These are phyloP conservation scores for Yamadazyma laniorum DNA, from an alignment of 805 yeast genomes.

Conservation along the genomic window DNA sequence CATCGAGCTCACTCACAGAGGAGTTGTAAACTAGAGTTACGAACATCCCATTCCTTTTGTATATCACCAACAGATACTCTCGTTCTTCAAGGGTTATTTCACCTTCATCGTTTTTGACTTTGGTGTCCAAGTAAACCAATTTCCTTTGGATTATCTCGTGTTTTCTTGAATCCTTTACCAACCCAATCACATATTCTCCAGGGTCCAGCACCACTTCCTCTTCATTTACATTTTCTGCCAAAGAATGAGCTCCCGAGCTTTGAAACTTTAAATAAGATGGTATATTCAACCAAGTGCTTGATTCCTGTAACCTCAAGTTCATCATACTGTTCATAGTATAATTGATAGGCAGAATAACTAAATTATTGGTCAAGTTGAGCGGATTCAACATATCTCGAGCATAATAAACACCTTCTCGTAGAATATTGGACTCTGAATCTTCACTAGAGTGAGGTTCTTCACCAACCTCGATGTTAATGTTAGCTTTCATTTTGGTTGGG, in stretches of 20 bases:
- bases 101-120: background rate
- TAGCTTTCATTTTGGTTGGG: constrained; percentile 12
- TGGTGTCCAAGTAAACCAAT: constrained; percentile 24
- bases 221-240: constrained; percentile 2
- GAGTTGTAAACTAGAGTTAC: constrained; percentile 32
- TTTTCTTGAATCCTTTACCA: constrained; percentile 7
- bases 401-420: constrained; percentile 12
- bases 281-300: constrained; percentile 18
- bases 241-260: background rate
- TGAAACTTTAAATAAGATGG: constrained; percentile 17
- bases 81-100: constrained; percentile 12
- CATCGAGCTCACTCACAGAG: constrained; percentile 21
- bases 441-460: constrained; percentile 6
- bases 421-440: constrained; percentile 7
- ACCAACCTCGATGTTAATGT: constrained; percentile 11
- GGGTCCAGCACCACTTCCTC: constrained; percentile 14
- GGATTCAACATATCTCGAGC: constrained; percentile 35
- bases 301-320: constrained; percentile 14
- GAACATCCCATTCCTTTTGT: constrained; percentile 20
- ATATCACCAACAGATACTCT: constrained; percentile 34
- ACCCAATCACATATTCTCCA: constrained; percentile 28
- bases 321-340: constrained; percentile 35
- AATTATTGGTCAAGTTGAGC: constrained; percentile 30
- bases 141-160: constrained; percentile 21
- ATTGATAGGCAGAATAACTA: constrained; percentile 38